Conservation (phyloP, 202 grass and related monocot species). For the Bolboschoenoplectus hybrid region DNA sequence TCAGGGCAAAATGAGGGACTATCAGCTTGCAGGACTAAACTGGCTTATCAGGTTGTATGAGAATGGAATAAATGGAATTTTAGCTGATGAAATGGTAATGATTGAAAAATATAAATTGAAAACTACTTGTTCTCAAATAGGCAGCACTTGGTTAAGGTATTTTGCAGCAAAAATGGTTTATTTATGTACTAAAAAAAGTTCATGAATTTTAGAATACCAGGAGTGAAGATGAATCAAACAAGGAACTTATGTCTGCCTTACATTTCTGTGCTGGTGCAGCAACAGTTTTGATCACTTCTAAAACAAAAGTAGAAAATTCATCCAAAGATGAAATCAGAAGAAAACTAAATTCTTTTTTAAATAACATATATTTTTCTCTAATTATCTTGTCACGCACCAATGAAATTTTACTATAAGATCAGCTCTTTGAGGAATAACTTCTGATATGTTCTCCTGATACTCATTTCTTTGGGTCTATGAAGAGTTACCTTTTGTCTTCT, state of each 20-base stretch:
- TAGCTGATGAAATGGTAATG: slow-evolving; percentile 83
- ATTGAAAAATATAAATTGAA: slow-evolving; percentile 15
- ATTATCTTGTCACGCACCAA: not conserved
- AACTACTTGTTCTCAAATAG: not conserved
- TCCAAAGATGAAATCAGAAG: not conserved
- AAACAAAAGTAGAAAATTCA: not conserved
- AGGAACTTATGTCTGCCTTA: not conserved
- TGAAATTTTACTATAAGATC: not conserved
- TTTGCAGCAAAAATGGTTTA: slow-evolving; percentile 18
- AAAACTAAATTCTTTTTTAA: not conserved
- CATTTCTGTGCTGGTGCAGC: not conserved
- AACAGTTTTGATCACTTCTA: not conserved
- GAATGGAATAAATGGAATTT: slow-evolving; percentile 82
- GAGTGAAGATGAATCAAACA: not conserved
- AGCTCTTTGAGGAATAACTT: not conserved
- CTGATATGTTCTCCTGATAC: not conserved
- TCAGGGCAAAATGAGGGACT: slow-evolving; percentile 80
- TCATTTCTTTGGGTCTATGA: not conserved
- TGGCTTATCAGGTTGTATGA: slow-evolving; percentile 78
- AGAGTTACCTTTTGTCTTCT: slow-evolving; percentile 30
- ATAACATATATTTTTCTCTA: not conserved
- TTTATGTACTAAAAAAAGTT: not conserved
- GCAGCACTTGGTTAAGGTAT: not conserved
- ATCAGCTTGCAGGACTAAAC: slow-evolving; percentile 74
- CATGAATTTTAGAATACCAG: not conserved